Percentiles rank a stretch among this genome's conserved stretches.
These are phyloP conservation scores for Stemphylium lycopersici DNA, from an alignment of 2,329 filamentous ascomycete genomes.

Conservation along the genomic window DNA sequence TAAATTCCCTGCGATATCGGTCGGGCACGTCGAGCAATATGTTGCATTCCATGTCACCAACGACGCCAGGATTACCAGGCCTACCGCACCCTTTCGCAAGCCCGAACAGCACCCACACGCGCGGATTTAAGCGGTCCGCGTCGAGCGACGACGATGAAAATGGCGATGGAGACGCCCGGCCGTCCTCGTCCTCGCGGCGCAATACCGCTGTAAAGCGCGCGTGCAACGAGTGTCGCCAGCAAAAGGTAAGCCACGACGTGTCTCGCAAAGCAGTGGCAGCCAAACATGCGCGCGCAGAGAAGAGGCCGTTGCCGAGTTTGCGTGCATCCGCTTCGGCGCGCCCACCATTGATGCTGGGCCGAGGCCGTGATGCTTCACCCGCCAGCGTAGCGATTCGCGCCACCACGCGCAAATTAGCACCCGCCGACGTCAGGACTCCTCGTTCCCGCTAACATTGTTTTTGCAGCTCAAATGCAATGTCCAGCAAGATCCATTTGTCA, in stretches of 20 bases:
- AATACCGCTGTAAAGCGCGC: constrained; percentile 66
- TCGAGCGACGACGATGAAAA: constrained; percentile 48
- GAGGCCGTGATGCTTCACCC: background rate
- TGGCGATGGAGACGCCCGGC: constrained; percentile 35
- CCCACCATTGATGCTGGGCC: background rate
- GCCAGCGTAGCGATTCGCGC: background rate
- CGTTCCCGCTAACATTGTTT: constrained; percentile 25
- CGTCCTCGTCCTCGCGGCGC: constrained; percentile 35
- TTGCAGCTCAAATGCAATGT: constrained; percentile 80
- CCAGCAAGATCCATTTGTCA: constrained; percentile 77
- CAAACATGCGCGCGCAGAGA: background rate
- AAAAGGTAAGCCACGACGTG: constrained; percentile 67
- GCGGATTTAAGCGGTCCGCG: constrained; percentile 47
- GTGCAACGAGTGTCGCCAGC: constrained; percentile 84
- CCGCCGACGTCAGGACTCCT: constrained; percentile 4
- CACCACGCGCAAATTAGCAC: background rate
- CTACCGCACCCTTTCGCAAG: constrained; percentile 36
- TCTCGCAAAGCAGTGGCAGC: background rate
- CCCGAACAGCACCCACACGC: constrained; percentile 37
- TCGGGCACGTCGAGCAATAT: constrained; percentile 18
- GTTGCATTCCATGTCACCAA: constrained; percentile 38
- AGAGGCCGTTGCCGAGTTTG: background rate
- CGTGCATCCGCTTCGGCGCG: background rate
- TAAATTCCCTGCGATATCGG: constrained; percentile 27
- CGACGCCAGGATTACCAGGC: constrained; percentile 37